Evolutionary conservation across 2,329 filamentous ascomycete genomes (phyloP), one percentile per base, ranked within the genome.

Genomic region (Thermomyces lanuginosus): DNA sequence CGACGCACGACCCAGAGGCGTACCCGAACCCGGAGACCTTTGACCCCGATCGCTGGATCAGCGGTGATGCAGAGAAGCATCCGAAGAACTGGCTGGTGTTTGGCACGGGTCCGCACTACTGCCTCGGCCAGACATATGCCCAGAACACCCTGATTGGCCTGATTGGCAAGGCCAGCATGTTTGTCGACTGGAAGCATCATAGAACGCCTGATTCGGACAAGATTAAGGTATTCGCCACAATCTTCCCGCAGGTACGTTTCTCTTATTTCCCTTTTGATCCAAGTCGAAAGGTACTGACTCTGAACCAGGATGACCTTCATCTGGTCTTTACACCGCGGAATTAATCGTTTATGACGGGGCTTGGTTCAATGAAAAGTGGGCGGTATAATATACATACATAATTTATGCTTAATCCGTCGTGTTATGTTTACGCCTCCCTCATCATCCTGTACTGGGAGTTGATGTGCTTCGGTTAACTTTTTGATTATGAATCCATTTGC

Each of bases 51-150:
- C 72, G 86, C 43, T 95, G 89, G 71, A 86, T 86, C 53, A 70
- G 68, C 2, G 89, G 86, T 33, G 78, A 84, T 42, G 89, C 86
- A 8, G 84, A 92, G 55, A 72, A 77, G 53, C 77, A 86, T 40
- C 77, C 75, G 48, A 95, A 93, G 75, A 98, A 95, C 64, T 95
- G 76, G 64, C 67, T 98, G 27, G 84, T 95, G 10, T 95, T 98
- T 43, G 89, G 89, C 44, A 84, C 80, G 10, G 89, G 89, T 5
- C 81, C 89, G 42, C 89, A 95, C 59, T 92, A 95, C 63, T 98
- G 89, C 54, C 66, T 95, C 18, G 89, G 86, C 27, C 86, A 95
- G 61, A 75, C 75, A 22, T 98, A 93, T 46, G 89, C 83, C 6
- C 75, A 81, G 52, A 64, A 83, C 34, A 92, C 92, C 56, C 61